Base-by-base conservation (phyloP, 208 protist genomes). In the Trypanosoma grayi region DNA sequence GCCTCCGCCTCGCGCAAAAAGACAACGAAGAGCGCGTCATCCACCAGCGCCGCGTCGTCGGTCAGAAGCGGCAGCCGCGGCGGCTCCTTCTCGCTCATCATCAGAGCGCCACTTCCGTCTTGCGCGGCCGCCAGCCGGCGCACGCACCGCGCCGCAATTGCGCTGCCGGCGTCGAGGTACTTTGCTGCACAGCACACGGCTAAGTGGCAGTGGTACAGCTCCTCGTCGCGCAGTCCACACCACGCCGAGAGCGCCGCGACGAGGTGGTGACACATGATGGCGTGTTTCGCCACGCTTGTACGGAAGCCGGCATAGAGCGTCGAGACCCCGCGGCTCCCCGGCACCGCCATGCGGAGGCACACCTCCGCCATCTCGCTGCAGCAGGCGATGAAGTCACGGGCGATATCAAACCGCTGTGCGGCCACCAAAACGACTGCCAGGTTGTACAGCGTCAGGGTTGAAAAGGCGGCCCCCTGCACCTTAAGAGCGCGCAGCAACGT, bases 131-230 rank as follows among this genome's bases (percentile, higher is more conserved):
- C 36, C 22, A 87, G 55, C 7, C 85, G 66, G 22, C 68, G 63
- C 18, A 47, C 24, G 60, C 81, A 88, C 39, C 75, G 79, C 27
- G 39, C 41, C 3, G 51, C 43, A 31, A 77, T 25, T 16, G 66
- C 33, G 44, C 74, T 61, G 37, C 54, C 41, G 16, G 18, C 14
- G 34, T 47, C 66, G 1, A 94, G 75, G 60, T 79, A 91, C 41
- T 60, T 78, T 14, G 44, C 44, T 4, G 87, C 89, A 47, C 85
- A 93, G 36, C 77, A 82, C 1, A 75, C 39, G 6, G 89, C 89
- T 11, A 92, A 81, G 62, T 93, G 66, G 62, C 74, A 83, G 60
- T 91, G 84, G 46, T 94, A 87, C 58, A 78, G 36, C 63, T 83
- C 80, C 39, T 77, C 39, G 27, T 56, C 56, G 10, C 39, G 69